Evolutionary conservation across 495 filamentous ascomycete species (phyloP).

Genomic region (Xylaria curta): DNA sequence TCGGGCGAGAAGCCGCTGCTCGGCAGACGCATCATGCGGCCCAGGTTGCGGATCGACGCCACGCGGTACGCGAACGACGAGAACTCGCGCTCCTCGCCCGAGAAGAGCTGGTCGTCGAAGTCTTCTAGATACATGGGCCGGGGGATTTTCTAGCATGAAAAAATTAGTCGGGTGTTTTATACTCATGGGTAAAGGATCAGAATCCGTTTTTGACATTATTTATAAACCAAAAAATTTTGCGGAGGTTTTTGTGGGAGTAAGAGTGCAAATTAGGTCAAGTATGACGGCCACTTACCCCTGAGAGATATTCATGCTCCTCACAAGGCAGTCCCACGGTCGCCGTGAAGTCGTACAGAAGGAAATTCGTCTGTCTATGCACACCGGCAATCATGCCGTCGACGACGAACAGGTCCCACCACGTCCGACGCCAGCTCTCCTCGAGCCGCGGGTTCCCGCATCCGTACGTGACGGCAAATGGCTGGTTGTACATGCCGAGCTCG

Average conservation of each 20-base stretch:
- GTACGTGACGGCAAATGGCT: conserved; percentile 53
- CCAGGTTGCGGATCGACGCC: conserved; percentile 75
- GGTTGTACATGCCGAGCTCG: conserved; percentile 75
- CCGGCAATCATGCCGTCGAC: conserved; percentile 72
- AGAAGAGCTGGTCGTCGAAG: conserved; percentile 73
- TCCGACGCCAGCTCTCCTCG: conserved; percentile 80
- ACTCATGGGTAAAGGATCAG: background rate
- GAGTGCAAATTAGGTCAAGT: too few species aligned
- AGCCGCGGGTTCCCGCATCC: conserved; percentile 55
- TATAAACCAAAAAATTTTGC: too few species aligned
- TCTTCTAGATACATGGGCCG: conserved; percentile 67
- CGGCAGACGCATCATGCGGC: conserved; percentile 69
- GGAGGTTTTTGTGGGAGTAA: too few species aligned
- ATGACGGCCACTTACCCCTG: conserved; percentile 57
- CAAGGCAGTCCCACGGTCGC: conserved; percentile 73
- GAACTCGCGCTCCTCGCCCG: conserved; percentile 66
- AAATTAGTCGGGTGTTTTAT: background rate
- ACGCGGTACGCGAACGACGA: conserved; percentile 82
- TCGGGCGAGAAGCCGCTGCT: conserved; percentile 52
- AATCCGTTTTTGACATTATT: background rate
- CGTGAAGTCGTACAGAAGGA: conserved; percentile 60
- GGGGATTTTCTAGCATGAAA: conserved; percentile 62
- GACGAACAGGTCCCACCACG: conserved; percentile 91
- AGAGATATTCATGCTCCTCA: conserved; percentile 73
- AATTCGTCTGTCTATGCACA: conserved; percentile 62